Evolutionary conservation across 1,139 yeast genomes (phyloP).

Genomic region (Saccharomyces pastorianus): DNA sequence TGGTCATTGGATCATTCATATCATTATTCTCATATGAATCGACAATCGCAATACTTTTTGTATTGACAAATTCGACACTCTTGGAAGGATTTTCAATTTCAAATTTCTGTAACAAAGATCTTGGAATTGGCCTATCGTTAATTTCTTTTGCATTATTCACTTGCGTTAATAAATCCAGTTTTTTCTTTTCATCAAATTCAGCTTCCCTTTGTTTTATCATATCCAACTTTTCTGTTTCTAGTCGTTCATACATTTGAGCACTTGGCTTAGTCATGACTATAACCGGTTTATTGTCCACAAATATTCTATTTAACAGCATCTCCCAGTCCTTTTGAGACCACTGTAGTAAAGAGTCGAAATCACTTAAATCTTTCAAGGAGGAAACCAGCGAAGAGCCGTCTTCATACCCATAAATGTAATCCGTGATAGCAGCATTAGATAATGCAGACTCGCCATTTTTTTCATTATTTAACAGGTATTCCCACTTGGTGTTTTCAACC

Average conservation of each 20-base stretch:
- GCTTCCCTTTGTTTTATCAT: constrained; percentile 43
- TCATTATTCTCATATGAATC: constrained; percentile 29
- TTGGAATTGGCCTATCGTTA: constrained; percentile 73
- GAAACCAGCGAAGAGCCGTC: constrained; percentile 49
- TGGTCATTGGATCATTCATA: constrained; percentile 21
- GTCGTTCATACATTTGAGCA: constrained; percentile 43
- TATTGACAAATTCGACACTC: constrained; percentile 58
- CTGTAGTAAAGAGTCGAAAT: constrained; percentile 46
- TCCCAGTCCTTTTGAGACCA: constrained; percentile 74
- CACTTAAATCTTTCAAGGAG: constrained; percentile 49
- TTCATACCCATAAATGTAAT: constrained; percentile 67
- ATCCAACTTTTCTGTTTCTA: constrained; percentile 46
- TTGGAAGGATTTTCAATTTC: constrained; percentile 67
- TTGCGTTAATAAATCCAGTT: constrained; percentile 41
- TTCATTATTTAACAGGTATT: constrained; percentile 58
- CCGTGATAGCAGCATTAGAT: constrained; percentile 62
- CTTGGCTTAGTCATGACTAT: constrained; percentile 76
- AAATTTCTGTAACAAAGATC: constrained; percentile 49
- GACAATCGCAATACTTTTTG: constrained; percentile 45
- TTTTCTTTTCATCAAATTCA: constrained; percentile 54
- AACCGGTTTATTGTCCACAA: constrained; percentile 64
- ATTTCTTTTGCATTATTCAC: constrained; percentile 54
- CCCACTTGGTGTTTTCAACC: constrained; percentile 56
- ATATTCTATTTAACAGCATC: constrained; percentile 42
- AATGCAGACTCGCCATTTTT: constrained; percentile 50